phyloP scores from a whole-genome alignment of 75 land plant species.

The Pseudotsuga menziesii region DNA sequence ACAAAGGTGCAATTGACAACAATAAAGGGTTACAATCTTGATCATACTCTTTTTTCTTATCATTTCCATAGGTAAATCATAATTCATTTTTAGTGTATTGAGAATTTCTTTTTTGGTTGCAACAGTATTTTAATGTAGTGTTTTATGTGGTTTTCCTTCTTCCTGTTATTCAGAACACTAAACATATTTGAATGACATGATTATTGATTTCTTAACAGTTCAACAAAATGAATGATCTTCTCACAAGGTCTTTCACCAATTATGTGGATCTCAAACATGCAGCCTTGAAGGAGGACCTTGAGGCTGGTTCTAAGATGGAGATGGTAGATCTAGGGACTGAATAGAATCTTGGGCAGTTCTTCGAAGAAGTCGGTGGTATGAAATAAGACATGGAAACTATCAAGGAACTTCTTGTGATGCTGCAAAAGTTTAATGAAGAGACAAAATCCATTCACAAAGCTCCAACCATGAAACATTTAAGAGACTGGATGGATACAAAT shows the following conservation, averaged over 20 bases:
- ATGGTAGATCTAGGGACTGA: conserved; percentile 21
- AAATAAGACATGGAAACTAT: conserved; percentile 29
- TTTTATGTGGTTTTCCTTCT: no score
- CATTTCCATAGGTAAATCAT: no score
- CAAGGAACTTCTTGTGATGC: conserved; percentile 16
- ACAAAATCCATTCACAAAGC: conserved; percentile 22
- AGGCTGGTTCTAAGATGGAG: conserved; percentile 35
- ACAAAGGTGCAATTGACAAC: no score
- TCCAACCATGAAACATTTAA: conserved; percentile 23
- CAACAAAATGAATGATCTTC: conserved; percentile 73
- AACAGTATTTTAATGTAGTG: no score
- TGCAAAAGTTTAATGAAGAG: conserved; percentile 39
- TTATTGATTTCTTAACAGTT: no score
- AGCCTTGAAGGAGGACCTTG: conserved; percentile 58
- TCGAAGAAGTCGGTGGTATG: conserved; percentile 33
- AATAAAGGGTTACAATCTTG: no score
- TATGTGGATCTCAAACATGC: conserved; percentile 78
- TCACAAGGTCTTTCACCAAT: conserved; percentile 58
- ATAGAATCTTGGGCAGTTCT: conserved; percentile 43
- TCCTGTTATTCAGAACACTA: no score
- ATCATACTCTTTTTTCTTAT: no score
- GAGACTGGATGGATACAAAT: conserved; percentile 32
- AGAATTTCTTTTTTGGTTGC: no score
- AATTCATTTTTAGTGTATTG: no score
- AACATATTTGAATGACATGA: no score